Evolutionary conservation across 305 asterid species (phyloP).

Genomic region (Caryopteris hybrid): DNA sequence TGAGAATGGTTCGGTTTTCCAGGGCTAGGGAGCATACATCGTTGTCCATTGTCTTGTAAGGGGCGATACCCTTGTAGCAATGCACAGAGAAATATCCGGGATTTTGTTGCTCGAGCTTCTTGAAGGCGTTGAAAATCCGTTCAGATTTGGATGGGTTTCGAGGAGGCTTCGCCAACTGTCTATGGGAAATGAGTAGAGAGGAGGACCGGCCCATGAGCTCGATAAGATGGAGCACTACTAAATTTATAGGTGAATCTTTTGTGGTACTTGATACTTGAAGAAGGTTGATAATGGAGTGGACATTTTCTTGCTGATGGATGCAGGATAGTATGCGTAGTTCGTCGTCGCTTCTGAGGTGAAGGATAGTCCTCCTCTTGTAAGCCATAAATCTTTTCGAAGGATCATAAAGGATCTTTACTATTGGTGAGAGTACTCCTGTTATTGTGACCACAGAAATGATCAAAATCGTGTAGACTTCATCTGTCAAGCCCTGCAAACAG

Average conservation of each 20-base stretch:
- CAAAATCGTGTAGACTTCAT: slow-evolving; percentile 49
- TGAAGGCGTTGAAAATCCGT: slow-evolving; percentile 46
- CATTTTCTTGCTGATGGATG: slow-evolving; percentile 49
- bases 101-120: slow-evolving; percentile 35
- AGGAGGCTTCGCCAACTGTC: slow-evolving; percentile 28
- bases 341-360: slow-evolving; percentile 42
- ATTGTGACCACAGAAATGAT: slow-evolving; percentile 42
- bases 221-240: slow-evolving; percentile 52
- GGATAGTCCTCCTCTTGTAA: slow-evolving; percentile 57
- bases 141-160: slow-evolving; percentile 36
- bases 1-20: slow-evolving; percentile 51
- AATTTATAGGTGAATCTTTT: slow-evolving; percentile 37
- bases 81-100: slow-evolving; percentile 30
- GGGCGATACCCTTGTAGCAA: slow-evolving; percentile 55
- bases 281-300: slow-evolving; percentile 41
- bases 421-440: slow-evolving; percentile 55
- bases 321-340: slow-evolving; percentile 60
- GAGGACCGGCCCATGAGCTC: slow-evolving; percentile 58
- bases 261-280: slow-evolving; percentile 47
- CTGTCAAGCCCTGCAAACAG: slow-evolving; percentile 37
- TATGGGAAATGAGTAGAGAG: slow-evolving; percentile 40
- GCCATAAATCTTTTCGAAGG: slow-evolving; percentile 59
- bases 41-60: slow-evolving; percentile 56
- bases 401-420: slow-evolving; percentile 50
- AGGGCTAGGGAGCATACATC: slow-evolving; percentile 59